phyloP scores from a whole-genome alignment of 176 grass and related monocot genomes.

The Triticum urartu region DNA sequence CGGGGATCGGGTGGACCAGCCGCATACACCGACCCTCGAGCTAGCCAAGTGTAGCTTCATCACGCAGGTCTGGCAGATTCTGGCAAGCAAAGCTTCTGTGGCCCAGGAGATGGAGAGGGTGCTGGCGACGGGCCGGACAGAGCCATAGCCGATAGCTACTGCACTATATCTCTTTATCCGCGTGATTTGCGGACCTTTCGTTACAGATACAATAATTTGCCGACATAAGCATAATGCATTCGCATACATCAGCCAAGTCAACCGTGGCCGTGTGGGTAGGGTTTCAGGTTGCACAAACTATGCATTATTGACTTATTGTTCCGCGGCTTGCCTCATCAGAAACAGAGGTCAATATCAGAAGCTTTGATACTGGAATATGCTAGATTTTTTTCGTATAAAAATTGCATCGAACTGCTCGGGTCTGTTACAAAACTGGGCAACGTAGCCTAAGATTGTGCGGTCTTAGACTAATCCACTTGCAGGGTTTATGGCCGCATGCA shows the following conservation, averaged over 20 bases:
- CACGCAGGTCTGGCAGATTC: not conserved
- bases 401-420: no score
- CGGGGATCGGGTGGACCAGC: not conserved
- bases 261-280: not conserved
- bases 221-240: not conserved
- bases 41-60: not conserved
- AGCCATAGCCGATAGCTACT: not conserved
- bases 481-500: no score
- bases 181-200: not conserved
- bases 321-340: not conserved
- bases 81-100: not conserved
- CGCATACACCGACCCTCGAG: not conserved
- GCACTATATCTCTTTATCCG: not conserved
- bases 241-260: constrained; percentile 13
- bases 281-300: not conserved
- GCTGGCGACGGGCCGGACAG: not conserved
- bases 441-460: no score
- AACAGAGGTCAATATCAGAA: not conserved
- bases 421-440: no score
- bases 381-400: no score
- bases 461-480: no score
- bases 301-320: constrained; percentile 4
- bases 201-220: not conserved
- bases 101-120: not conserved
- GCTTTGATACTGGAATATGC: not conserved